Evolutionary conservation across 2,329 filamentous ascomycete genomes (phyloP), one percentile per base, ranked within the genome.

Genomic region (Neoscytalidium dimidiatum): DNA sequence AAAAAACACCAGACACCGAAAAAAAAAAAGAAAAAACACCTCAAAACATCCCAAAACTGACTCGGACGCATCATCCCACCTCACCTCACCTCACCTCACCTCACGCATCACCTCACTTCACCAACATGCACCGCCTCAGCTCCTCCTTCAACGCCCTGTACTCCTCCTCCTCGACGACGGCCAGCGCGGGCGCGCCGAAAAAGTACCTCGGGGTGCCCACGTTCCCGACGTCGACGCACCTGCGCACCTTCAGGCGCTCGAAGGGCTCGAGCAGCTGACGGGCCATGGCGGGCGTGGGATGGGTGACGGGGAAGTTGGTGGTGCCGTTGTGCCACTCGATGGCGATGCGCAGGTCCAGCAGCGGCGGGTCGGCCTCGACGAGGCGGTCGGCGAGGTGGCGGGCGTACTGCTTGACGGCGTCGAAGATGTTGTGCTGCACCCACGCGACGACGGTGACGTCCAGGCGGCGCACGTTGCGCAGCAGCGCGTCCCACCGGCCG

Each of bases 271-370:
- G 49, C 62, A 64, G 41, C 38, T 49, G 21, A 8, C 51, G 1
- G 19, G 51, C 62, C 62, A 64, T 57, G n/a, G 31, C 33, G 0
- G 51, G 41, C n/a, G 38, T 57, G 6, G 62, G 62, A 6, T 56
- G 51, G 0, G 35, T 33, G 19, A 64, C 51, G 5, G 62, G 62
- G 41, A 64, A 64, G 13, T 56, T 57, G 2, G 41, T 35, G 14
- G 43, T 48, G n/a, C 62, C 62, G 26, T 64, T 64, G 26, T 64
- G 62, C 62, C 62, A 64, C 38, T 64, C 62, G 38, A 64, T 29
- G 38, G 7, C 3, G 17, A 52, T 3, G 1, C 49, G 2, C 23
- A 43, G 9, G 3, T 48, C 38, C n/a, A 46, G 6, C 19, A 31
- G 41, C 38, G 49, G 31, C 23, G 38, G 33, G 14, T 26, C 28